Evolutionary conservation across 1,284 basidiomycete genomes (phyloP), one percentile per base, ranked within the genome.

Genomic region (Bjerkandera adusta): DNA sequence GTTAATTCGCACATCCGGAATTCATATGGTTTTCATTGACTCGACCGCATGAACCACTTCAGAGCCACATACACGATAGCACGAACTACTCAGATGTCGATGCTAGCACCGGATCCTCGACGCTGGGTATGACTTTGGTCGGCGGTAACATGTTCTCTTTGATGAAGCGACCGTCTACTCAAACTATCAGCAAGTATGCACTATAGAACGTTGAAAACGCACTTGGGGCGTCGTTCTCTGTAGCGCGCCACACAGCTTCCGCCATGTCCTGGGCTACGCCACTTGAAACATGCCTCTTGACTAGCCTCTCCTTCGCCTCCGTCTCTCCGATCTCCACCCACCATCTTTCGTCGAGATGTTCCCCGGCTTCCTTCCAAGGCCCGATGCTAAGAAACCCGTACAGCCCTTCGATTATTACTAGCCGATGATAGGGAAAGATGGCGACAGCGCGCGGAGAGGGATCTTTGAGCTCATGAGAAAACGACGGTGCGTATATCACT

Each of bases 331-430:
- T 70, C 10, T 85, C 71, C 18, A 97, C 68, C 66, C 85, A 86
- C 76, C 92, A 87, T 12, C 89, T 73, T 59, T 91, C 82, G 60
- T 97, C 89, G 49, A 95, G 73, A 52, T 79, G 60, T 20, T 68
- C 64, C 0, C 83, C 81, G 1, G 84, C 88, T 13, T 77, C 73
- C 1, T 61, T 62, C 95, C 95, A 97, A 0, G 86, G 85, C 0
- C 77, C 70, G 15, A 81, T 69, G n/a, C 79, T 70, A 16, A 94
- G 75, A 56, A 92, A 81, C 2, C 83, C 79, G 64, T 97, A 96
- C 16, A 96, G 68, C 0, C 93, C 93, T 66, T 97, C 93, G 50
- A 97, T 77, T 45, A 96, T 62, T 33, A 96, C 75, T 43, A 96
- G 76, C 3, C 85, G 79, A 57, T 94, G 83, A 25, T 68, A 53